phyloP scores from a whole-genome alignment of 169 alveolate genomes.

The Eimeria acervulina region DNA sequence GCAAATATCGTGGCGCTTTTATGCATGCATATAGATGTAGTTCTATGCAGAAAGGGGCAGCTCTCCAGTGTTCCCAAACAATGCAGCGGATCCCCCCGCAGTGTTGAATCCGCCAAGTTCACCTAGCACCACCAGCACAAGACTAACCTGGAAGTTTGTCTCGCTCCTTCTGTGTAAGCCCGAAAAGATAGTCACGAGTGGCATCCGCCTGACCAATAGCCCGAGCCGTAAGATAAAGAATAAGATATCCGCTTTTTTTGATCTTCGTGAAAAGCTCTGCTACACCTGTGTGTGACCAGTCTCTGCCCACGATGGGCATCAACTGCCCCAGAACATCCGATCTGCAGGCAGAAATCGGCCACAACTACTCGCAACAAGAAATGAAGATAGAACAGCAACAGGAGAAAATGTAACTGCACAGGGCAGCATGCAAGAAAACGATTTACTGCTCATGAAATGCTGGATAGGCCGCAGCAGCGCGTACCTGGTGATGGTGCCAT shows the following conservation, averaged over 20 bases:
- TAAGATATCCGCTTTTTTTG: constrained; percentile 96
- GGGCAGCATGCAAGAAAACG: neutral
- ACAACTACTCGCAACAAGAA: neutral
- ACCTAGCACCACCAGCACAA: neutral
- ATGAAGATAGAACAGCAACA: neutral
- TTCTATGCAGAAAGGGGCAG: neutral
- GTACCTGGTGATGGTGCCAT: constrained; percentile 97
- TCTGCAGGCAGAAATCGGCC: constrained; percentile 70
- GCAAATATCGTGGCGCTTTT: neutral
- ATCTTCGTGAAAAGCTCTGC: constrained; percentile 96
- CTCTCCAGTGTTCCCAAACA: neutral
- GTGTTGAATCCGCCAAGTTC: neutral
- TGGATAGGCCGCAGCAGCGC: constrained; percentile 15
- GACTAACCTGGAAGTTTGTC: constrained; percentile 89
- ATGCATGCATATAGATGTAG: neutral
- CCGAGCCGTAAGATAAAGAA: constrained; percentile 98
- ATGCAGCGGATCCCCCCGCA: neutral
- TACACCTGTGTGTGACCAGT: constrained; percentile 98
- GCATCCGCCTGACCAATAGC: constrained; percentile 98
- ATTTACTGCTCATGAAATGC: neutral
- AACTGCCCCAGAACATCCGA: constrained; percentile 98
- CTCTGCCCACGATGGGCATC: constrained; percentile 98
- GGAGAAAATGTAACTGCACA: neutral
- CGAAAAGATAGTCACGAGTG: constrained; percentile 96
- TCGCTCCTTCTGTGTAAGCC: constrained; percentile 93